phyloP scores from a whole-genome alignment of 176 grass and related monocot species.

The Dactylis glomerata region DNA sequence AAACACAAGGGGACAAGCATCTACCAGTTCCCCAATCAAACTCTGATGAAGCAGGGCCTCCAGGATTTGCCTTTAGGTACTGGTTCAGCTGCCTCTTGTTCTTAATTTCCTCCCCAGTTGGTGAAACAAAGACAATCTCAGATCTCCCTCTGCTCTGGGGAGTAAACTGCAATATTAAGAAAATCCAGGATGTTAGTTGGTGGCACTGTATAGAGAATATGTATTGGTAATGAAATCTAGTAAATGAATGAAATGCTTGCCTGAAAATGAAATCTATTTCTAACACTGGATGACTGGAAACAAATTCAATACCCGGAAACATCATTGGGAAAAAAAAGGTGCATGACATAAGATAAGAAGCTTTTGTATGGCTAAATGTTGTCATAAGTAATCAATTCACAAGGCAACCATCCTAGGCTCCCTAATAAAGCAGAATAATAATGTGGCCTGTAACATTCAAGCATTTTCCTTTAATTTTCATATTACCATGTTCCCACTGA shows the following conservation, averaged over 20 bases:
- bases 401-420: background rate
- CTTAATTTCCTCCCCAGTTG: slow-evolving; percentile 90
- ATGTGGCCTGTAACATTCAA: background rate
- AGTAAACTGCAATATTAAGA: slow-evolving; percentile 58
- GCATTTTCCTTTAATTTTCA: background rate
- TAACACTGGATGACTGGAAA: background rate
- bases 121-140: slow-evolving; percentile 90
- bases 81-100: slow-evolving; percentile 78
- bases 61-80: slow-evolving; percentile 82
- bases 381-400: background rate
- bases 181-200: slow-evolving; percentile 25
- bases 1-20: background rate
- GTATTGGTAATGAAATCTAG: too few relatives aligned
- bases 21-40: slow-evolving; percentile 96
- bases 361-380: background rate
- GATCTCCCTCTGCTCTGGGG: slow-evolving; percentile 55
- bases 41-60: slow-evolving; percentile 65
- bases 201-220: background rate
- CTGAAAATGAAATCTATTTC: background rate
- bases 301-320: background rate
- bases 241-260: background rate
- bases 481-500: background rate
- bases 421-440: background rate
- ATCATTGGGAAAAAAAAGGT: background rate
- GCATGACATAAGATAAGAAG: background rate